A percentile compares a stretch with the other conserved stretches of the same genome.
Conservation (phyloP, 2,329 filamentous ascomycete species). For the Penicillium sp. region DNA sequence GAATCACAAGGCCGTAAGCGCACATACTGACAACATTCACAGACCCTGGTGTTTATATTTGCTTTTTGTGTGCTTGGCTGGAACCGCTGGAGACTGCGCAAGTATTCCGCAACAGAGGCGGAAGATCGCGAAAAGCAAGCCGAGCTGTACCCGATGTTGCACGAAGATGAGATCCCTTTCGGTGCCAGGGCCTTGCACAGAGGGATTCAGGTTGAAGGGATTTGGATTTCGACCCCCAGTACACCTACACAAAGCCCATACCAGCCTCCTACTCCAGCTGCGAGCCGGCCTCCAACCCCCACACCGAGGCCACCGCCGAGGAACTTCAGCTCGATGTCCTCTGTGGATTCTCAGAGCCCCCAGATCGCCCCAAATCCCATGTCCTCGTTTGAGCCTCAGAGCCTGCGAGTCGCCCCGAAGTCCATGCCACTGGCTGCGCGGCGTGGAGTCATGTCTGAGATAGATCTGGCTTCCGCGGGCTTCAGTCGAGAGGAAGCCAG, state of each 20-base stretch:
- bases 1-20: background rate
- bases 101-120: slow-evolving; percentile 62
- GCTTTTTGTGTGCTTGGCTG: slow-evolving; percentile 62
- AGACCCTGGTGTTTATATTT: slow-evolving; percentile 62
- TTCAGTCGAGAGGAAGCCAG: slow-evolving; percentile 9
- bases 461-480: slow-evolving; percentile 7
- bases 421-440: slow-evolving; percentile 5
- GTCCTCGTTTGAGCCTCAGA: slow-evolving; percentile 3
- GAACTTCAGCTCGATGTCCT: background rate
- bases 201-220: slow-evolving; percentile 78
- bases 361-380: background rate
- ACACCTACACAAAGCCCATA: slow-evolving; percentile 30
- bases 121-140: slow-evolving; percentile 55
- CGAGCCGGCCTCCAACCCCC: slow-evolving; percentile 16
- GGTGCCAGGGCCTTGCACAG: slow-evolving; percentile 80
- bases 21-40: slow-evolving; percentile 25
- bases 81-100: slow-evolving; percentile 57
- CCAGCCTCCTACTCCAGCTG: slow-evolving; percentile 23
- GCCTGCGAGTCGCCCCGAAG: background rate
- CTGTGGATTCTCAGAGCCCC: background rate
- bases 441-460: background rate
- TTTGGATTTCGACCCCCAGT: slow-evolving; percentile 63
- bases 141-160: slow-evolving; percentile 55
- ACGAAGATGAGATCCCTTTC: slow-evolving; percentile 67
- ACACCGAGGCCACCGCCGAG: background rate